Evolutionary conservation across 2,329 filamentous ascomycete species (phyloP), one percentile per base, ranked within the genome.

Genomic region (Fusarium beomiforme): DNA sequence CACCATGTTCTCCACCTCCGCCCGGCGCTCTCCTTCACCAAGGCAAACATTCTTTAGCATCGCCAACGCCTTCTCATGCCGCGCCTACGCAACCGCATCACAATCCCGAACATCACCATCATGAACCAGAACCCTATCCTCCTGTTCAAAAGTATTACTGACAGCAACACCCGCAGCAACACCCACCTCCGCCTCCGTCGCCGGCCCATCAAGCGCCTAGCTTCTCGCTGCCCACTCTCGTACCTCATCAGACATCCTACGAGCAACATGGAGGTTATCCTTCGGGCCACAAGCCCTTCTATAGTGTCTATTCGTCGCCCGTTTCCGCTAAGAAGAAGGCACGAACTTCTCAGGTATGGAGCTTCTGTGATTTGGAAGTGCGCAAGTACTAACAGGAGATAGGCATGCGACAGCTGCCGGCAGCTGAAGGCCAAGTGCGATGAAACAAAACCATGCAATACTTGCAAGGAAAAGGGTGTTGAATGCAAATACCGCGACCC

Each of bases 401-500:
- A 97, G 91, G 96, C 96, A 37, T 99, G 96, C 81, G 94, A 97
- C 77, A 93, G 92, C 80, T 97, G 94, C 81, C 90, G 94, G 64
- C 88, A 92, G 67, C 87, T 95, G 41, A 97, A 97, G 81, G 94
- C 94, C 17, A 97, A 97, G 81, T 97, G 94, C 79, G 94, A 97
- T 75, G 94, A 97, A 83, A 90, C 91, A 14, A 90, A 92, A 72
- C 94, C 92, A 4, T 92, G 92, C 75, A 95, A 94, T 78, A 93
- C 91, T 76, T 99, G 96, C 80, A 92, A 92, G 75, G 95, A 98
- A 74, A 97, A 97, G 79, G 91, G 88, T 72, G 87, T 94, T 33
- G 87, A 90, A 57, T 99, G 93, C 83, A 91, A 93, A 80, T 98
- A 98, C 80, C 91, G 95, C 72, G 95, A 98, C 77, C 92, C 96